These are phyloP conservation scores for Calonectria fujianensis DNA, from an alignment of 2,329 filamentous ascomycete species.

Conservation along the genomic window DNA sequence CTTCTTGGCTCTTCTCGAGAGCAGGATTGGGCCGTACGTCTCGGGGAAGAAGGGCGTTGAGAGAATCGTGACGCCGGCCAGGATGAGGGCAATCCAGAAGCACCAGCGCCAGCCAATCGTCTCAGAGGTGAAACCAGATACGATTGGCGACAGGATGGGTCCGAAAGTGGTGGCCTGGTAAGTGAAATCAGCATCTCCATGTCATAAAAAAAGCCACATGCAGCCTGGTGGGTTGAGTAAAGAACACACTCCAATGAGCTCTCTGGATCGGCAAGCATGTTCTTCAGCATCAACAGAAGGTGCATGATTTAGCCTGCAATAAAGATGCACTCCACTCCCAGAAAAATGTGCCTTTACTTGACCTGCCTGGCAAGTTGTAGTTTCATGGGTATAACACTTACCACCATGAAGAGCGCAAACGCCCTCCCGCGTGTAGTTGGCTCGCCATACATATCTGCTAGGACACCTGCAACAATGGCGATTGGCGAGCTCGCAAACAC, in stretches of 20 bases:
- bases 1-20: slow-evolving; percentile 73
- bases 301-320: neutral
- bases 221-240: neutral
- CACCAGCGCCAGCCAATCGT: slow-evolving; percentile 81
- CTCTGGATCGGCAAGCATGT: neutral
- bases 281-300: neutral
- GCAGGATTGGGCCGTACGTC: slow-evolving; percentile 76
- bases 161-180: slow-evolving; percentile 77
- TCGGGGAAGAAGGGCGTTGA: slow-evolving; percentile 79
- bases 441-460: slow-evolving; percentile 79
- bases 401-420: slow-evolving; percentile 79
- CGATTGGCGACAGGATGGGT: slow-evolving; percentile 79
- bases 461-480: slow-evolving; percentile 76
- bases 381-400: slow-evolving; percentile 54
- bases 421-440: slow-evolving; percentile 71
- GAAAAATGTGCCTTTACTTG: neutral
- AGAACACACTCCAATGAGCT: neutral
- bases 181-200: slow-evolving; percentile 38
- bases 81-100: slow-evolving; percentile 82
- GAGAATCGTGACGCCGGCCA: slow-evolving; percentile 77
- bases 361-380: neutral
- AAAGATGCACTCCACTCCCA: neutral
- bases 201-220: neutral
- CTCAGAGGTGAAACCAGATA: slow-evolving; percentile 76
- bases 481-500: slow-evolving; percentile 76